Conservation (phyloP, 768 basidiomycete genomes). For the Lactifluus pinguis region DNA sequence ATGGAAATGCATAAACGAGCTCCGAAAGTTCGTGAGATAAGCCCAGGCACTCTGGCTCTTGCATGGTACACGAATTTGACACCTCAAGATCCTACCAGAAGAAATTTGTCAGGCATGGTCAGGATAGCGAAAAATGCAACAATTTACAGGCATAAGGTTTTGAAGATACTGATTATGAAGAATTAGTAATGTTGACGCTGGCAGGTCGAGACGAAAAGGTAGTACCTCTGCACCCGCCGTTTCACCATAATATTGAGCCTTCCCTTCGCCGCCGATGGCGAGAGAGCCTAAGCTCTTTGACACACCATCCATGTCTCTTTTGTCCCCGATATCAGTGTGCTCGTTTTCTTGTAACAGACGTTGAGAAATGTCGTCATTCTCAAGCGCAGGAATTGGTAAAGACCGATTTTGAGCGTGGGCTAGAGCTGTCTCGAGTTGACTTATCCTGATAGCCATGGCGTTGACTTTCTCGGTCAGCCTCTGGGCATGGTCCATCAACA, state of each 20-base stretch:
- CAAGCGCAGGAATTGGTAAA: conserved; percentile 17
- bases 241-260: conserved; percentile 41
- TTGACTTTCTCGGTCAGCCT: conserved; percentile 40
- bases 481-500: conserved; percentile 43
- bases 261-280: conserved; percentile 40
- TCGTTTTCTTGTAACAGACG: background rate
- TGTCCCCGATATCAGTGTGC: background rate
- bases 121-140: background rate
- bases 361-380: conserved; percentile 7
- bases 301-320: conserved; percentile 24
- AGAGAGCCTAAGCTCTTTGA: conserved; percentile 40
- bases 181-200: background rate
- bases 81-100: conserved; percentile 4
- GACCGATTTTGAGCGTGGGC: conserved; percentile 22
- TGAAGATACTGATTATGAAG: conserved; percentile 20
- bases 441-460: conserved; percentile 32
- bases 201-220: background rate
- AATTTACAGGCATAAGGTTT: conserved; percentile 14
- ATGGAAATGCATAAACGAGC: conserved; percentile 41
- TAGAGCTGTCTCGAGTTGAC: conserved; percentile 39
- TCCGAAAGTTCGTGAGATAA: conserved; percentile 37
- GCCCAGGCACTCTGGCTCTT: conserved; percentile 24
- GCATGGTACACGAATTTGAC: background rate
- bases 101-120: background rate
- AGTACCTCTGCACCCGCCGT: conserved; percentile 42